Evolutionary conservation across 306 rosid species (phyloP).

Genomic region (Abrus precatorius): DNA sequence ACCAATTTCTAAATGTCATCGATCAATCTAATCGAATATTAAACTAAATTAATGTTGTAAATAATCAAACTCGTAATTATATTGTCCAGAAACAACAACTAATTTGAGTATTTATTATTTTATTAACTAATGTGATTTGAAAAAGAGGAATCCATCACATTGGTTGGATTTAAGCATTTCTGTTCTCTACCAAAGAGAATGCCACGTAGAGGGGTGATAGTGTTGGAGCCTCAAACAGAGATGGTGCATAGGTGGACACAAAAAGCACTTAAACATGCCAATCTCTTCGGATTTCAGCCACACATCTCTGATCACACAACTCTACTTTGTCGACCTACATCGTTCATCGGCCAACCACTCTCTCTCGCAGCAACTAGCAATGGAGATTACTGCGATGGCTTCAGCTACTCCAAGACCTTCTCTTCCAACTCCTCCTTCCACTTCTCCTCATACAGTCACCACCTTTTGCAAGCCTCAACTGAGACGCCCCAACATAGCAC

Average conservation of each 20-base stretch:
- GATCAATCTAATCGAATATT: too few relatives aligned
- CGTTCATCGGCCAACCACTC: background rate
- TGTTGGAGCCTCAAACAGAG: slow-evolving; percentile 20
- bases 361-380: slow-evolving; percentile 45
- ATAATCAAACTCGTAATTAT: too few relatives aligned
- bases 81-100: too few relatives aligned
- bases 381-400: slow-evolving; percentile 78
- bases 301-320: slow-evolving; percentile 58
- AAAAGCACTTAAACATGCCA: background rate
- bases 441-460: slow-evolving; percentile 46
- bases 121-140: too few relatives aligned
- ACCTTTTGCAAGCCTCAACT: slow-evolving; percentile 51
- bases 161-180: background rate
- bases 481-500: slow-evolving; percentile 59
- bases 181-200: background rate
- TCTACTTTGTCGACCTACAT: slow-evolving; percentile 4
- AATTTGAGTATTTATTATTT: too few relatives aligned
- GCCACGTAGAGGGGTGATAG: slow-evolving; percentile 52
- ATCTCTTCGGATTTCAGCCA: slow-evolving; percentile 50
- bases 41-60: too few relatives aligned
- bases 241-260: slow-evolving; percentile 50
- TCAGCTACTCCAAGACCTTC: slow-evolving; percentile 51
- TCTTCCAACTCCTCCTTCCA: slow-evolving; percentile 50
- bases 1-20: too few relatives aligned
- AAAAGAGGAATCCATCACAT: too few relatives aligned